A percentile compares a stretch with the other conserved stretches of the same genome.
phyloP scores from a whole-genome alignment of 352 stramenopile species.

The Pythium pyrilobum region DNA sequence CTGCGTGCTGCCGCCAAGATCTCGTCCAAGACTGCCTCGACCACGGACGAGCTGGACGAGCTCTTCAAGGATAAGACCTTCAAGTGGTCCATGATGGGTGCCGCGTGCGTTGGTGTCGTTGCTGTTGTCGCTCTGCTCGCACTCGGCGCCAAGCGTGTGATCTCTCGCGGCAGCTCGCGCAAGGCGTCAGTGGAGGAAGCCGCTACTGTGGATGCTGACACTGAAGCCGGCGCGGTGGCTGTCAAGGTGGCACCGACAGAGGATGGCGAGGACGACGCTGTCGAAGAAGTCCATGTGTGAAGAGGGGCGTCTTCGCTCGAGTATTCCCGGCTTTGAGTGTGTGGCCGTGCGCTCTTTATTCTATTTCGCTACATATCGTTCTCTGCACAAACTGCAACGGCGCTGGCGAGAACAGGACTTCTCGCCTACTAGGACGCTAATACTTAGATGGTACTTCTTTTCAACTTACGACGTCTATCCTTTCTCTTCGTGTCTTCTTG shows the following conservation, averaged over 20 bases:
- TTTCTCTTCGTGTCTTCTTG: no score
- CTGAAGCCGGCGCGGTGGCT: background rate
- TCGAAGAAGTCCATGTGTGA: slow-evolving; percentile 7
- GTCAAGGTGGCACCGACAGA: background rate
- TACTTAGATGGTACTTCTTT: slow-evolving; percentile 11
- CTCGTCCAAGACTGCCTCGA: background rate
- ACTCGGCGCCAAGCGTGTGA: slow-evolving; percentile 22
- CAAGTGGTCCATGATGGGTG: slow-evolving; percentile 12
- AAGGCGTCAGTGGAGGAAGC: background rate
- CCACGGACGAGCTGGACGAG: slow-evolving; percentile 4
- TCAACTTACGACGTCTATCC: no score
- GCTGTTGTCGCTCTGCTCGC: slow-evolving; percentile 24
- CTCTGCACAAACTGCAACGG: slow-evolving; percentile 10
- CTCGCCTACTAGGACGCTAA: slow-evolving; percentile 4
- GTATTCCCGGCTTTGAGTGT: background rate
- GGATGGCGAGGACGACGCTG: background rate
- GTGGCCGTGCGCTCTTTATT: background rate
- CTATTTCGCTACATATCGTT: slow-evolving; percentile 14
- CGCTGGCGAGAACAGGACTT: background rate
- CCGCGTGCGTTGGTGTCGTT: slow-evolving; percentile 20
- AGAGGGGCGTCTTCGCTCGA: no score
- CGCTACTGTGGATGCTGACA: background rate
- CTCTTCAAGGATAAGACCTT: slow-evolving; percentile 14
- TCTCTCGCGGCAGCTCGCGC: background rate
- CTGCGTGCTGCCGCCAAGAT: slow-evolving; percentile 1